Evolutionary conservation across 257 asterid species (phyloP).

Genomic region (Nemophila menziesii): DNA sequence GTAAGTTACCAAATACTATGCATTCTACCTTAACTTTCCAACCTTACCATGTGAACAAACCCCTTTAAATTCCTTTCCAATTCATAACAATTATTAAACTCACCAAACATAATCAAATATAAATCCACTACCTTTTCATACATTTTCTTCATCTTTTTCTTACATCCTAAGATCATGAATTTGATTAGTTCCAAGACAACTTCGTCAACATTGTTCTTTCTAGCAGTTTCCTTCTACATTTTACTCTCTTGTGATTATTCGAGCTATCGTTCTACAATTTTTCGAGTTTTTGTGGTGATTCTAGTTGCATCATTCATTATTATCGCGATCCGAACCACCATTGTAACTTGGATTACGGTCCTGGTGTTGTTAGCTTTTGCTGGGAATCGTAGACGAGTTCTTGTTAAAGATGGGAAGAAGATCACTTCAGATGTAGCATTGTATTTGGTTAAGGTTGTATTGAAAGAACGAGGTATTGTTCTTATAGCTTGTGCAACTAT

Average conservation of each 20-base stretch:
- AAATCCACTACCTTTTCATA: not conserved
- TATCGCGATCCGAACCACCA: constrained; percentile 43
- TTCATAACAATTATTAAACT: not conserved
- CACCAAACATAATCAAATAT: not conserved
- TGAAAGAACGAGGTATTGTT: constrained; percentile 37
- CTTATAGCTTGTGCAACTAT: constrained; percentile 35
- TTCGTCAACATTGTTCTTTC: constrained; percentile 22
- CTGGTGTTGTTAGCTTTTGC: constrained; percentile 57
- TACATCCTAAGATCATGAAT: constrained; percentile 19
- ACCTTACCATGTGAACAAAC: constrained; percentile 80
- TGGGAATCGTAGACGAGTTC: constrained; percentile 57
- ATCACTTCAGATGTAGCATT: constrained; percentile 54
- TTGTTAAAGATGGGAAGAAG: constrained; percentile 48
- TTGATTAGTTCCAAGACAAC: constrained; percentile 22
- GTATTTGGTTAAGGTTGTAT: constrained; percentile 30
- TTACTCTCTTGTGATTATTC: constrained; percentile 16
- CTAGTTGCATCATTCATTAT: constrained; percentile 24
- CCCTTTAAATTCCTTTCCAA: constrained; percentile 29
- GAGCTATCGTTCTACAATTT: constrained; percentile 11
- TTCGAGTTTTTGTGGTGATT: constrained; percentile 15
- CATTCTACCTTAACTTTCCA: constrained; percentile 39
- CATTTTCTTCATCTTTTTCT: constrained; percentile 11
- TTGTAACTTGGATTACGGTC: constrained; percentile 65
- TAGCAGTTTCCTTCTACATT: constrained; percentile 28
- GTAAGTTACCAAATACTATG: not conserved